Conservation (phyloP, 306 rosid genomes). For the Sicyos edulis region DNA sequence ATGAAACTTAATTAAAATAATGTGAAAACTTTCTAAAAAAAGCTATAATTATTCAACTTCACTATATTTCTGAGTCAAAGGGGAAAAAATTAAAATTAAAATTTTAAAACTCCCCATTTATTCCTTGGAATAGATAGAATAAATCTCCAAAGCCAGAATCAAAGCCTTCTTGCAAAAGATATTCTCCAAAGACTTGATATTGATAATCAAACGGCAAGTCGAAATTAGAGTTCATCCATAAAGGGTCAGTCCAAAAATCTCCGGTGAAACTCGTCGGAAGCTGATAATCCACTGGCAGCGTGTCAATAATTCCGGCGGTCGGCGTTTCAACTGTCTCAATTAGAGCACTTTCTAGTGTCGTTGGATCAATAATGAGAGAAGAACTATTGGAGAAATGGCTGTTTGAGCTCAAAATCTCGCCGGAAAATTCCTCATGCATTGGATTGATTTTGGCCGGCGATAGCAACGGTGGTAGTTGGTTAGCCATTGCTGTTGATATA, state of each 20-base stretch:
- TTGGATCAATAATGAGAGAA: neutral
- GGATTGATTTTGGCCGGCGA: neutral
- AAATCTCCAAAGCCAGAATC: no score
- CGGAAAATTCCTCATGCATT: neutral
- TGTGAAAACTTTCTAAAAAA: no score
- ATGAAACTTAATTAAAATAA: no score
- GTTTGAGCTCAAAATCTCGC: neutral
- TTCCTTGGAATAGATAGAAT: no score
- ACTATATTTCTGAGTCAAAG: no score
- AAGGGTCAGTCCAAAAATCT: constrained; percentile 13
- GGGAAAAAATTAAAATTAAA: no score
- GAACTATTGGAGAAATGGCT: neutral
- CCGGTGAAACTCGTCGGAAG: neutral
- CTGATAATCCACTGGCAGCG: neutral
- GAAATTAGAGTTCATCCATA: neutral
- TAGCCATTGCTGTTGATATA: neutral
- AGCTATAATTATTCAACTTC: no score
- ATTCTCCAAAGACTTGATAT: neutral
- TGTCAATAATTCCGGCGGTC: neutral
- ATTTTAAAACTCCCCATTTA: no score
- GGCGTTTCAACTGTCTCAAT: neutral
- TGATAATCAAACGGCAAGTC: neutral
- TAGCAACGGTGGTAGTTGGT: no score
- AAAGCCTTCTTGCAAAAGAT: constrained; percentile 2
- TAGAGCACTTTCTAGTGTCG: neutral